Conservation (phyloP, 164 flowering plant genomes). For the Vitis rotundifolia region DNA sequence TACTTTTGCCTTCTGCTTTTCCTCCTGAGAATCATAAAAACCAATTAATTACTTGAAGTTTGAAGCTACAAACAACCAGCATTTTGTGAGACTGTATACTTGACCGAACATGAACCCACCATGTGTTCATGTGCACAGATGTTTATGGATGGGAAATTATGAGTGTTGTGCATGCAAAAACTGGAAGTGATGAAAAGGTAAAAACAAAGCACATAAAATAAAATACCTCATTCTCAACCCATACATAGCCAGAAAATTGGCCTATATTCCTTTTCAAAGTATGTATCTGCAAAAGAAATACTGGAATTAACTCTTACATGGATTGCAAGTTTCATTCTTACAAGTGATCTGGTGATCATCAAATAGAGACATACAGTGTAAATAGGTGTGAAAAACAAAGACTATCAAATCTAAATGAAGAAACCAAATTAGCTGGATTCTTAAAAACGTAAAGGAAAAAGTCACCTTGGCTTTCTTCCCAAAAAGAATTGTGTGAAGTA, state of each 20-base stretch:
- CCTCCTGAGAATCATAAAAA: slow-evolving; percentile 43
- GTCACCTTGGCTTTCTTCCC: slow-evolving; percentile 80
- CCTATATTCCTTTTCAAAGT: slow-evolving; percentile 65
- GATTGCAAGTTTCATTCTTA: background rate
- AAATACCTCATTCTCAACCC: slow-evolving; percentile 81
- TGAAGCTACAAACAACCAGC: too few relatives aligned
- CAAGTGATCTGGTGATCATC: too few relatives aligned
- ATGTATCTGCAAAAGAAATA: slow-evolving; percentile 44
- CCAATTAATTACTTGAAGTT: background rate
- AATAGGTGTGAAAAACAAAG: background rate
- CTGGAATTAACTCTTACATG: background rate
- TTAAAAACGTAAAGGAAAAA: too few relatives aligned
- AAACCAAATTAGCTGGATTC: background rate
- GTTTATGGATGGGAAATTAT: background rate
- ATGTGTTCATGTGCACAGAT: background rate
- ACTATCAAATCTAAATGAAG: background rate
- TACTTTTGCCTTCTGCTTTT: slow-evolving; percentile 60
- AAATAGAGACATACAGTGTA: background rate
- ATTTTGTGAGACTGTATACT: background rate
- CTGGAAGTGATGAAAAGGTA: background rate
- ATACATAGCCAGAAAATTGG: slow-evolving; percentile 85
- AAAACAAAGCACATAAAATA: background rate
- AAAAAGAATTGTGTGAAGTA: slow-evolving; percentile 76
- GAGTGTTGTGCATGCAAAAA: background rate
- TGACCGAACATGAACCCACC: background rate